A percentile compares a stretch with the other conserved stretches of the same genome.
These are phyloP conservation scores for Paraphoma chrysanthemicola DNA, from an alignment of 2,329 filamentous ascomycete genomes.

Conservation along the genomic window DNA sequence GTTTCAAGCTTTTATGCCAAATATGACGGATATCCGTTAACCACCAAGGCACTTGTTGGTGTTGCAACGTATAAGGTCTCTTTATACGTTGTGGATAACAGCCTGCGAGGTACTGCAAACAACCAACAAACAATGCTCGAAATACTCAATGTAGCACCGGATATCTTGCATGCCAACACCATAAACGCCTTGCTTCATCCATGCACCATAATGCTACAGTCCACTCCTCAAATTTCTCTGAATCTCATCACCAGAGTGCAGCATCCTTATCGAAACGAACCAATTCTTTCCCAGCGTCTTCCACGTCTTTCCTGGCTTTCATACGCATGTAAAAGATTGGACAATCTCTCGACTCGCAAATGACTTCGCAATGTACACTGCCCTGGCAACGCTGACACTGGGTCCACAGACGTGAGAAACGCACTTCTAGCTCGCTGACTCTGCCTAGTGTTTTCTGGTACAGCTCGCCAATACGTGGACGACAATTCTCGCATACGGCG, in stretches of 20 bases:
- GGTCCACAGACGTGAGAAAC: conserved; percentile 93
- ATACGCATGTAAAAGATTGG: conserved; percentile 99
- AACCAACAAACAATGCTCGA: not conserved
- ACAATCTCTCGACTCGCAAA: conserved; percentile 94
- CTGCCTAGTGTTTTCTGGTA: conserved; percentile 91
- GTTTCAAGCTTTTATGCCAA: too few species aligned
- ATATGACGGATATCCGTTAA: too few species aligned
- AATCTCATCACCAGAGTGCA: conserved; percentile 65
- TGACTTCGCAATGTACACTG: conserved; percentile 97
- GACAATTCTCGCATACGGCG: conserved; percentile 87
- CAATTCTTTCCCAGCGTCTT: conserved; percentile 91
- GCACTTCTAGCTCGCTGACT: conserved; percentile 89
- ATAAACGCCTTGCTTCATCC: not conserved
- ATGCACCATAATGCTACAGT: not conserved
- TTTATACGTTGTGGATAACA: too few species aligned
- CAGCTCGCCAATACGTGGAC: conserved; percentile 84
- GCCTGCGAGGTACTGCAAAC: not conserved
- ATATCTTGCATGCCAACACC: not conserved
- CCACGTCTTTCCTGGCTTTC: conserved; percentile 99
- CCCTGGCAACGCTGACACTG: conserved; percentile 98
- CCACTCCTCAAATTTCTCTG: not conserved
- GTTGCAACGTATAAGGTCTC: too few species aligned
- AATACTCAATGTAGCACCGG: not conserved
- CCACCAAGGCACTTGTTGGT: too few species aligned
- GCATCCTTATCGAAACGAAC: conserved; percentile 87